A percentile compares a stretch with the other conserved stretches of the same genome.
Evolutionary conservation across 1,139 yeast species (phyloP).

Genomic region (Magnusiomyces sp.): DNA sequence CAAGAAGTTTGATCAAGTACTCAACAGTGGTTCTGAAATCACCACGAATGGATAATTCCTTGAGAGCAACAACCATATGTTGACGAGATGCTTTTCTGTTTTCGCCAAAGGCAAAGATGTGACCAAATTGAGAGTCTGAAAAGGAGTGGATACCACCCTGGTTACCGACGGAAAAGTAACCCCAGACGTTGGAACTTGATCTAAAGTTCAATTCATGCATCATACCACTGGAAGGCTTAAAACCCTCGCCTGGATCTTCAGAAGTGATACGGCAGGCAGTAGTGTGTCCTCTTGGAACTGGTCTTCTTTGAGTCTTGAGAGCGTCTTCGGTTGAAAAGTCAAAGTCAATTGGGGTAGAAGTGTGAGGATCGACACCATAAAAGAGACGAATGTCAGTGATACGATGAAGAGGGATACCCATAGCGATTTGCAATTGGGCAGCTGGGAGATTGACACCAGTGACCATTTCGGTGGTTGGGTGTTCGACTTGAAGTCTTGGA

Average conservation of each 20-base stretch:
- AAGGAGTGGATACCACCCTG: slow-evolving; percentile 96
- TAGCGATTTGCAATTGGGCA: slow-evolving; percentile 95
- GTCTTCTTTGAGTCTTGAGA: slow-evolving; percentile 74
- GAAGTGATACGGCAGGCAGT: slow-evolving; percentile 98
- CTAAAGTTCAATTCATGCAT: slow-evolving; percentile 93
- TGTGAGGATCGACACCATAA: slow-evolving; percentile 94
- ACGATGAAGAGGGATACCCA: slow-evolving; percentile 97
- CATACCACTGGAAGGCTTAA: slow-evolving; percentile 96
- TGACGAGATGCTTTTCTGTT: slow-evolving; percentile 96
- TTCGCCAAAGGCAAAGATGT: slow-evolving; percentile 97
- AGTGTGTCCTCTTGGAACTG: slow-evolving; percentile 94
- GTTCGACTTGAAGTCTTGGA: slow-evolving; percentile 98
- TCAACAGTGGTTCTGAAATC: slow-evolving; percentile 97
- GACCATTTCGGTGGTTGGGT: slow-evolving; percentile 99
- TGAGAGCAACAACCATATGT: slow-evolving; percentile 97
- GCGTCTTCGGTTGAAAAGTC: slow-evolving; percentile 71
- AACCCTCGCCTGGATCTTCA: slow-evolving; percentile 98
- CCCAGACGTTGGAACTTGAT: slow-evolving; percentile 97
- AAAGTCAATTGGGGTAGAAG: slow-evolving; percentile 83
- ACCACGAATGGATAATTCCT: slow-evolving; percentile 94
- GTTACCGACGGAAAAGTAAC: slow-evolving; percentile 94
- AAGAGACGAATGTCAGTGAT: slow-evolving; percentile 84
- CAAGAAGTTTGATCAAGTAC: slow-evolving; percentile 85
- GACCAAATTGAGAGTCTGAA: slow-evolving; percentile 97
- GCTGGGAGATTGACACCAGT: slow-evolving; percentile 97